Conservation (phyloP, 208 protist genomes). For the Crithidia thermophila region DNA sequence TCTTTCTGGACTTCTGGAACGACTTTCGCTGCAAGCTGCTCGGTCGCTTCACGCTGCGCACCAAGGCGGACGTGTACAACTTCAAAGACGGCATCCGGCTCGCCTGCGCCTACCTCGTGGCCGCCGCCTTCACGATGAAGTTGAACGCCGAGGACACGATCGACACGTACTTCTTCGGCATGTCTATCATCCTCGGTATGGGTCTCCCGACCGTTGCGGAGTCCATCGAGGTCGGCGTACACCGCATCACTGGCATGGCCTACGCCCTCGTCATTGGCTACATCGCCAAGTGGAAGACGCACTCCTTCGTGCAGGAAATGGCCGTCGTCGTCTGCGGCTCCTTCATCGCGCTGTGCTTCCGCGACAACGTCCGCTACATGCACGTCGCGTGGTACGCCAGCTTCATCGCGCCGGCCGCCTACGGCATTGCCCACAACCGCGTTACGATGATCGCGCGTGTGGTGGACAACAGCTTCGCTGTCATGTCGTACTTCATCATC, state of each 20-base stretch:
- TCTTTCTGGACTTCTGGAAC: constrained; percentile 52
- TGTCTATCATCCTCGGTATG: constrained; percentile 65
- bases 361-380: constrained; percentile 44
- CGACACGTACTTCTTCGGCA: constrained; percentile 62
- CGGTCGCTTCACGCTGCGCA: constrained; percentile 49
- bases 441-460: constrained; percentile 48
- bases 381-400: constrained; percentile 52
- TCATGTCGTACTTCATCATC: constrained; percentile 60
- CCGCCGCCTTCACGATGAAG: constrained; percentile 40
- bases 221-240: constrained; percentile 53
- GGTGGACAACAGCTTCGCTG: constrained; percentile 51
- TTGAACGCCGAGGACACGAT: constrained; percentile 38
- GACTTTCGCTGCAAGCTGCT: constrained; percentile 43
- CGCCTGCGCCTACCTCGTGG: constrained; percentile 50
- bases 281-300: constrained; percentile 39
- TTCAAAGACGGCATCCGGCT: constrained; percentile 66
- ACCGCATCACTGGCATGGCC: constrained; percentile 52
- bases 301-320: constrained; percentile 35
- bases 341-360: constrained; percentile 39
- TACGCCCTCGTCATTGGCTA: constrained; percentile 55
- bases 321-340: constrained; percentile 37
- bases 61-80: constrained; percentile 32
- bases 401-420: constrained; percentile 43
- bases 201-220: constrained; percentile 53
- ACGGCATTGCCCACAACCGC: constrained; percentile 34